Base-by-base conservation (phyloP, 2,329 filamentous ascomycete genomes). In the Fusarium robinianum region DNA sequence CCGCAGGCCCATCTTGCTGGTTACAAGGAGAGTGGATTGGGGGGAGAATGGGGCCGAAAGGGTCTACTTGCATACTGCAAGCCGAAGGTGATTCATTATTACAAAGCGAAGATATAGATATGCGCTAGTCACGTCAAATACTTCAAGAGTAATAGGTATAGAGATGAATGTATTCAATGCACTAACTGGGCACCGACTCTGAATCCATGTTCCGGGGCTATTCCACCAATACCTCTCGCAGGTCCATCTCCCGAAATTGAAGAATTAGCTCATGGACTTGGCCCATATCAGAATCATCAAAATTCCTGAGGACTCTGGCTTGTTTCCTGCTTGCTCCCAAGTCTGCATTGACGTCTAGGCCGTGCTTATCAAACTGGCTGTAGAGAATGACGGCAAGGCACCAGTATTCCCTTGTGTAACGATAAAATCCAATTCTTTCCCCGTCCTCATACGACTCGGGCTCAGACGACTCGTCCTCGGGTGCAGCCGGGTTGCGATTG, bases 21-120 rank as follows among this genome's bases (percentile, higher is more conserved):
- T 4, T 66, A 71, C 46, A 74, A 74, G 60, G 53, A 66, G 32
- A 72, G 69, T 36, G 72, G 72, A 0, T 55, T 72, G 14, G 72
- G 72, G 0, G 56, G 57, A 22, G 71, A 74, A 44, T 69, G 66
- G 60, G 72, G 71, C 0, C 34, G 67, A 23, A 50, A 52, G 34
- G 71, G 72, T 1, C 5, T 56, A 4, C n/a, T 38, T 4, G 23
- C 31, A 0, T 52, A 45, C 25, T 49, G 45, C 8, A 44, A 51
- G 15, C 40, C 48, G 1, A 24, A 46, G 12, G 32, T 49, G 11
- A 29, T 37, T 5, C 46, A 49, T 23, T 29, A 15, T 5, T 49
- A 47, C 11, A 47, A 49, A 19, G 23, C 45, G 0, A n/a, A 34
- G n/a, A 23, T 35, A n/a, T 12, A 10, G 5, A 5, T 6, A 10